These are phyloP conservation scores for Diaporthe ilicicola DNA, from an alignment of 2,329 filamentous ascomycete species.

Conservation along the genomic window DNA sequence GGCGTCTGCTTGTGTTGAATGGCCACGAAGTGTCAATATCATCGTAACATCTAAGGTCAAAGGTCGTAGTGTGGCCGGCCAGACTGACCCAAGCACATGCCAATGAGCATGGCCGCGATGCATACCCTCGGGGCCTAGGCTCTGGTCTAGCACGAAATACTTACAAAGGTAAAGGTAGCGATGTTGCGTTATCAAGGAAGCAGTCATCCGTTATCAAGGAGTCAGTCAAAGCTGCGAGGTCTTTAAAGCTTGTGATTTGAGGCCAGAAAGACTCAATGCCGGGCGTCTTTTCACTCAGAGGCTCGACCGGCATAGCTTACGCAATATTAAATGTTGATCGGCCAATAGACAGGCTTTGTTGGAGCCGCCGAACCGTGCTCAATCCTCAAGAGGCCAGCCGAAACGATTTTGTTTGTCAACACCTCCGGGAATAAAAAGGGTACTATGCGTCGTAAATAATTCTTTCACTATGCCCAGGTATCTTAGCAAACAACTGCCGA, in stretches of 20 bases:
- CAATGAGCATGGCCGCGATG: too few relatives aligned
- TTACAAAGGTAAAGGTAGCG: background rate
- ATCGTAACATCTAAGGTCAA: background rate
- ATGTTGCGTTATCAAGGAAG: background rate
- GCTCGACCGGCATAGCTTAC: background rate
- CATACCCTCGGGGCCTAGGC: background rate
- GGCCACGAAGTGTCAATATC: background rate
- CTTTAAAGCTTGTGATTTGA: background rate
- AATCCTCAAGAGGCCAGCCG: background rate
- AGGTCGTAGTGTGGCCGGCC: background rate
- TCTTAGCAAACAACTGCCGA: conserved; percentile 8
- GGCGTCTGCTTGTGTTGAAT: background rate
- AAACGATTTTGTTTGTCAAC: background rate
- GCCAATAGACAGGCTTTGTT: background rate
- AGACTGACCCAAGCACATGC: background rate
- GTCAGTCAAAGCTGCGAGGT: background rate
- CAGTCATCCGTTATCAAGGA: background rate
- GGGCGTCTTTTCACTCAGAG: background rate
- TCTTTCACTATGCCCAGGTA: background rate
- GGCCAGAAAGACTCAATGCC: background rate
- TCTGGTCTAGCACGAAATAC: background rate
- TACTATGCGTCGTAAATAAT: background rate
- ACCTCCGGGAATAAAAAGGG: too few relatives aligned
- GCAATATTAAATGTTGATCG: background rate
- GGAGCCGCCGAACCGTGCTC: background rate